Evolutionary conservation across 306 rosid species (phyloP).

Genomic region (Lathyrus sativus): DNA sequence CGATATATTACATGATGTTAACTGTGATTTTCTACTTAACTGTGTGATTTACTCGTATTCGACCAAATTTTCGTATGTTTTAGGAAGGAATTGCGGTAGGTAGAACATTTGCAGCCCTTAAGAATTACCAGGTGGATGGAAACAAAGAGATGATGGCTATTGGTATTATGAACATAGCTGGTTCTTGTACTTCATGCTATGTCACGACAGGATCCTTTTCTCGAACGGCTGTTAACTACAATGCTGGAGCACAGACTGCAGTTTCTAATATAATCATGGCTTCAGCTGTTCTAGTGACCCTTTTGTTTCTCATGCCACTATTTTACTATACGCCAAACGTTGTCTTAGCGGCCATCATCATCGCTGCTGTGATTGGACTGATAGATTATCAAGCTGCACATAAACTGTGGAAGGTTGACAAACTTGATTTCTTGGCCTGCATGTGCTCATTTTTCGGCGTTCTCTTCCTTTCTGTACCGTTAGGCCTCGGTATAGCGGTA

Average conservation of each 20-base stretch:
- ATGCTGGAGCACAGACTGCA: slow-evolving; percentile 85
- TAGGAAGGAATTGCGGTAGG: slow-evolving; percentile 99
- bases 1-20: slow-evolving; percentile 3
- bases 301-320: slow-evolving; percentile 91
- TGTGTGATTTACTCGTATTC: slow-evolving; percentile 21
- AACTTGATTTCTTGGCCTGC: slow-evolving; percentile 87
- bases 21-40: neutral
- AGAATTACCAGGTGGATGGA: slow-evolving; percentile 96
- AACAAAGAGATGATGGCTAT: slow-evolving; percentile 99
- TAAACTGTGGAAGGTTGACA: slow-evolving; percentile 87
- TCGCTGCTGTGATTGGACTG: slow-evolving; percentile 87
- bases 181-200: slow-evolving; percentile 88
- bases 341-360: slow-evolving; percentile 82
- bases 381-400: slow-evolving; percentile 73
- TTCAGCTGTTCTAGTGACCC: slow-evolving; percentile 83
- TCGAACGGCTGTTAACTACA: slow-evolving; percentile 85
- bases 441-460: slow-evolving; percentile 86
- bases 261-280: slow-evolving; percentile 90
- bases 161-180: slow-evolving; percentile 89
- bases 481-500: slow-evolving; percentile 91
- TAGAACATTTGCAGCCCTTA: slow-evolving; percentile 84
- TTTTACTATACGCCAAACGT: slow-evolving; percentile 87
- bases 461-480: slow-evolving; percentile 83
- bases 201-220: slow-evolving; percentile 97
- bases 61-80: slow-evolving; percentile 9